Evolutionary conservation across 2,329 filamentous ascomycete species (phyloP), one percentile per base, ranked within the genome.

Genomic region (Diplodia seriata): DNA sequence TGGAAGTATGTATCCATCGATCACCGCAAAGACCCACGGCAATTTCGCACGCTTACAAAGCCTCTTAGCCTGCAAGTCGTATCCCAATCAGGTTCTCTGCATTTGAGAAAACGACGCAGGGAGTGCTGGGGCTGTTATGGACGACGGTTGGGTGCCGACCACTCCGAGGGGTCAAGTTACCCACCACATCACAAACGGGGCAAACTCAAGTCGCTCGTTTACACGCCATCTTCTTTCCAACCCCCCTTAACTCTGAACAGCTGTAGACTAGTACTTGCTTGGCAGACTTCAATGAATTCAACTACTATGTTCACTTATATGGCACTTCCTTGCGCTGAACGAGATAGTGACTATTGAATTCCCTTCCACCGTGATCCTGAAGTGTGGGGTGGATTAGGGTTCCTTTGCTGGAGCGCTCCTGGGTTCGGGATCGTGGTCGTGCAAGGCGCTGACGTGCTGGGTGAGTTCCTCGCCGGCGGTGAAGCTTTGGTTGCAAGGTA

Each of bases 1-100:
- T 2, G 53, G 53, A n/a, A 55, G 53, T 55, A 55, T 55, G 18
- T 55, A 55, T 55, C 53, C 23, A 26, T 31, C 14, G n/a, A 55
- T 1, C 12, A 55, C 31, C 8, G 5, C 15, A 15, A 55, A 55
- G 31, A 18, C 18, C 20, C 6, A 55, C 23, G 15, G 12, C 26
- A 55, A 55, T 12, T 55, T 33, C 26, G 53, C 7, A 55, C 33
- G 33, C 53, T 55, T 55, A 55, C 11, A 55, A 55, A 55, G 15
- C 18, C 53, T 33, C 53, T 55, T 55, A 55, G 53, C 8, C n/a
- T 55, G 23, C 23, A 4, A 4, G 7, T 1, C 26, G 53, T 31
- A 31, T 14, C 26, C 26, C 6, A 18, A 2, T 26, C 23, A 55
- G 53, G 1, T 55, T 36, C 53, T 55, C 26, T 55, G 23, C 15